A percentile compares a stretch with the other conserved stretches of the same genome.
Evolutionary conservation across 495 filamentous ascomycete species (phyloP).

Genomic region (Alectoria sarmentosa): DNA sequence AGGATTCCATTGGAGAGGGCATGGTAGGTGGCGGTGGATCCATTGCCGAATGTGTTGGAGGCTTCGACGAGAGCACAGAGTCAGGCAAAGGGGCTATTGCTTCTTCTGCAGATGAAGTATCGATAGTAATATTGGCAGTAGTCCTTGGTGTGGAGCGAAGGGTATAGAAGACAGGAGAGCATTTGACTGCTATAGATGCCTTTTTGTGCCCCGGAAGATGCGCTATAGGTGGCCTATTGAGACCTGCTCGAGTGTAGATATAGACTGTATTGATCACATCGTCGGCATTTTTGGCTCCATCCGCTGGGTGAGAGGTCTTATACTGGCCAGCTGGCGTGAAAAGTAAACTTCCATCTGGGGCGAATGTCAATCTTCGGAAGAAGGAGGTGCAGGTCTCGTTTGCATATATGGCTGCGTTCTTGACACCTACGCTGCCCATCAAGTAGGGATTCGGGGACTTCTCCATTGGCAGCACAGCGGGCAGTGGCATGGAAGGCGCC

Average conservation of each 20-base stretch:
- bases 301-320: constrained; percentile 71
- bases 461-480: constrained; percentile 93
- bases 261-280: constrained; percentile 97
- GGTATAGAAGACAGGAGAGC: constrained; percentile 85
- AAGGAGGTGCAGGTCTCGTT: constrained; percentile 97
- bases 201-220: constrained; percentile 98
- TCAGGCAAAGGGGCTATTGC: constrained; percentile 77
- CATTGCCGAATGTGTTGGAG: constrained; percentile 54
- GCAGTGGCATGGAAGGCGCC: constrained; percentile 89
- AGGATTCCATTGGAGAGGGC: constrained; percentile 25
- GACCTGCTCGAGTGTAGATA: constrained; percentile 91
- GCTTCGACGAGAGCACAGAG: constrained; percentile 56
- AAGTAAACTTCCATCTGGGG: constrained; percentile 89
- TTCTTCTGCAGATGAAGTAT: constrained; percentile 83
- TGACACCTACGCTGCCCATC: constrained; percentile 45
- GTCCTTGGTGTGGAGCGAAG: constrained; percentile 58
- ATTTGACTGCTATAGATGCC: constrained; percentile 91
- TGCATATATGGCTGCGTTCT: constrained; percentile 87
- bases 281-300: constrained; percentile 64
- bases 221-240: constrained; percentile 96
- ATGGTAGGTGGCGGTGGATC: constrained; percentile 66
- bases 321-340: constrained; percentile 97
- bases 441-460: constrained; percentile 70
- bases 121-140: constrained; percentile 86
- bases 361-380: constrained; percentile 89